These are phyloP conservation scores for Trichopus zeylanicus DNA, from an alignment of 116 monocot genomes.

Conservation along the genomic window DNA sequence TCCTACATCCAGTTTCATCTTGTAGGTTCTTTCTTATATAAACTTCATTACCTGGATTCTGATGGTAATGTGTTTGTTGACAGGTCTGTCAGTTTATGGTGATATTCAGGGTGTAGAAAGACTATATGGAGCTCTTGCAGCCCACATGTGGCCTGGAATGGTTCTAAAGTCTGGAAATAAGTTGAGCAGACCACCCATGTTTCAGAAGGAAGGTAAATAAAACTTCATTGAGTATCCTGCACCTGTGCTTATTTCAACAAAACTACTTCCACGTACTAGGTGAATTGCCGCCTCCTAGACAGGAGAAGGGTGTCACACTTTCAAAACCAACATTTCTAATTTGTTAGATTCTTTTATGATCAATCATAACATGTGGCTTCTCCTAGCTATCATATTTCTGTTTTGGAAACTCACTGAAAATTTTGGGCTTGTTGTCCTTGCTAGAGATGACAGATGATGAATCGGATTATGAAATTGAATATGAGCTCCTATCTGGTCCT, in stretches of 20 bases:
- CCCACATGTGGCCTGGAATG: slow-evolving; percentile 99
- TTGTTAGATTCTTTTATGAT: not conserved
- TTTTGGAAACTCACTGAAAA: not conserved
- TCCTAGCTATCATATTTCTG: not conserved
- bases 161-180: slow-evolving; percentile 75
- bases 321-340: no score
- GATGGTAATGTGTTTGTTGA: not conserved
- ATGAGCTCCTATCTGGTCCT: slow-evolving; percentile 74
- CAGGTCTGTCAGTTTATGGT: slow-evolving; percentile 86
- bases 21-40: not conserved
- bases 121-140: slow-evolving; percentile 77
- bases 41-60: not conserved
- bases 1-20: not conserved
- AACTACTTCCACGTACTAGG: no score
- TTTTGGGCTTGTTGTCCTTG: not conserved
- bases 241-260: no score
- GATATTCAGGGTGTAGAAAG: slow-evolving; percentile 90
- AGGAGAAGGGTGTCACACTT: no score
- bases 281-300: no score
- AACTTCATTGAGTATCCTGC: no score
- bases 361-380: not conserved
- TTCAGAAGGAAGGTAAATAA: slow-evolving; percentile 46
- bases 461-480: slow-evolving; percentile 75
- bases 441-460: slow-evolving; percentile 73
- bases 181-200: slow-evolving; percentile 21